Conservation (phyloP, 208 protist species). For the Leishmania tarentolae region DNA sequence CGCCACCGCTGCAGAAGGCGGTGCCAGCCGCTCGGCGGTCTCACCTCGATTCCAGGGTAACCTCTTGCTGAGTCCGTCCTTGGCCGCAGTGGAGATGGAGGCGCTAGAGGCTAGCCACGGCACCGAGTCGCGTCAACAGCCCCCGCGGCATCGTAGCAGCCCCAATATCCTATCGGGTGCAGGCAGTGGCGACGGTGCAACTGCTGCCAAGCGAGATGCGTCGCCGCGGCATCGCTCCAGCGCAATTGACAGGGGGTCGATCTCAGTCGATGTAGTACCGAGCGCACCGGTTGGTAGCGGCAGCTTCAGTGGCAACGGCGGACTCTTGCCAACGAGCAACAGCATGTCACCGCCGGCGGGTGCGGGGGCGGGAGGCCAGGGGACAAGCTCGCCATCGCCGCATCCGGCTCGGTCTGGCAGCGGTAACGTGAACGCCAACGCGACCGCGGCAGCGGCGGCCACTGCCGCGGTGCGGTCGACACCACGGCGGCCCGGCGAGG, state of each 20-base stretch:
- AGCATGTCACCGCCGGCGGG: slow-evolving; percentile 5
- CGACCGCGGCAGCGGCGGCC: not conserved
- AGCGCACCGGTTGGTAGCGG: not conserved
- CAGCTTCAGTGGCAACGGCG: slow-evolving; percentile 4
- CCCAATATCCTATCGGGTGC: not conserved
- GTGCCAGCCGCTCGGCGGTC: not conserved
- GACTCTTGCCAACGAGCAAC: slow-evolving; percentile 25
- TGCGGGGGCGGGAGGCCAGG: not conserved
- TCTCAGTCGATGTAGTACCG: slow-evolving; percentile 24
- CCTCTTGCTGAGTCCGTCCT: slow-evolving; percentile 30
- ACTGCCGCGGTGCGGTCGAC: slow-evolving; percentile 4
- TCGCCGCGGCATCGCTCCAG: slow-evolving; percentile 15
- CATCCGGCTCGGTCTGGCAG: slow-evolving; percentile 20
- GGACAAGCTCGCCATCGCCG: slow-evolving; percentile 24
- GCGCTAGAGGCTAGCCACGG: slow-evolving; percentile 18
- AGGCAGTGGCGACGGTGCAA: not conserved
- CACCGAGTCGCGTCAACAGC: not conserved
- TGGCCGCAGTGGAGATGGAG: slow-evolving; percentile 17
- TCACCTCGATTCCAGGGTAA: slow-evolving; percentile 1
- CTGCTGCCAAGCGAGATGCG: not conserved
- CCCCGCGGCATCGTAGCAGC: not conserved
- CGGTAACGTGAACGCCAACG: slow-evolving; percentile 3
- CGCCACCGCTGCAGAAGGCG: not conserved
- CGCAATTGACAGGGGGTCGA: not conserved
- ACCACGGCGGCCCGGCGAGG: slow-evolving; percentile 17